These are phyloP conservation scores for Colletotrichum aenigma DNA, from an alignment of 2,329 filamentous ascomycete genomes.

Conservation along the genomic window DNA sequence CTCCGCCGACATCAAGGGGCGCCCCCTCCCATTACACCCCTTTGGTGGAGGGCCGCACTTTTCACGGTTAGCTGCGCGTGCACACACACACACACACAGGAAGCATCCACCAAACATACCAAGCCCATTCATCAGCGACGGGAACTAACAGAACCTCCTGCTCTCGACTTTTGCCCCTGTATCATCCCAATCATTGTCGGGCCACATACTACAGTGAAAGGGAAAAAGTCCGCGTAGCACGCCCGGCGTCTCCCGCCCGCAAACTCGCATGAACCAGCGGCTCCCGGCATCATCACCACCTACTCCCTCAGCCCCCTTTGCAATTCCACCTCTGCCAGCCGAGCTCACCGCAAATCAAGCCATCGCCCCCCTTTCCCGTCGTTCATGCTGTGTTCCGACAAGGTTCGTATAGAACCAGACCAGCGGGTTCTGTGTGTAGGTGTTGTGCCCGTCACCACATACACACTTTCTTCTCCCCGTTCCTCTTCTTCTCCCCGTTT, in stretches of 20 bases:
- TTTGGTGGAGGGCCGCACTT: neutral
- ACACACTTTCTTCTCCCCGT: neutral
- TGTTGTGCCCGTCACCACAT: neutral
- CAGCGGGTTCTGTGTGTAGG: neutral
- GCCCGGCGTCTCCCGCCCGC: neutral
- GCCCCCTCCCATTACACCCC: neutral
- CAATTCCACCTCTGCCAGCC: neutral
- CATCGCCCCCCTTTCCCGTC: neutral
- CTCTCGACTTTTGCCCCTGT: neutral
- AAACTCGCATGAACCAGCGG: neutral
- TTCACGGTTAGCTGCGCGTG: neutral
- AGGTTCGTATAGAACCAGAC: slow-evolving; percentile 11
- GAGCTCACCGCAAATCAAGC: neutral
- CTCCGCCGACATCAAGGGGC: neutral
- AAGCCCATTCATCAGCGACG: neutral
- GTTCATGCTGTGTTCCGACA: slow-evolving; percentile 19
- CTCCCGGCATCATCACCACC: neutral
- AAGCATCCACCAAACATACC: neutral
- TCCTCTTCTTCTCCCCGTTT: neutral
- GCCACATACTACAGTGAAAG: neutral
- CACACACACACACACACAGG: neutral
- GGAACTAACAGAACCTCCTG: neutral
- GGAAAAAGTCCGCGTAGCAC: neutral
- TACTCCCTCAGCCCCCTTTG: neutral
- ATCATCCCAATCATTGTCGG: neutral